Evolutionary conservation across 2,329 filamentous ascomycete genomes (phyloP).

Genomic region (Cladosporium cucumerinum): DNA sequence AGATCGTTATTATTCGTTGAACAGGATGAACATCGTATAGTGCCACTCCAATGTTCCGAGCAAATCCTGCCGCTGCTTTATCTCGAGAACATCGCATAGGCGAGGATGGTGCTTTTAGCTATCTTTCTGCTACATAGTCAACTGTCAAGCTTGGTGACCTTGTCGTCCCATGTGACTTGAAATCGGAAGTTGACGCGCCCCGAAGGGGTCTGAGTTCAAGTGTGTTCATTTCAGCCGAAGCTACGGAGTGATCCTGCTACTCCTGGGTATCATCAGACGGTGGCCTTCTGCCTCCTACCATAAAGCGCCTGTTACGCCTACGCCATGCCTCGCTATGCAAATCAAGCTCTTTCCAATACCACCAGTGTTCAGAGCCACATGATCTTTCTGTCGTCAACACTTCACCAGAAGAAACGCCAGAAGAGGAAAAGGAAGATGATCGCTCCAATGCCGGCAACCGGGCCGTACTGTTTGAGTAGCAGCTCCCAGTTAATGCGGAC

Average conservation of each 20-base stretch:
- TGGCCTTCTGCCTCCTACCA: constrained; percentile 18
- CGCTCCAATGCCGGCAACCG: constrained; percentile 75
- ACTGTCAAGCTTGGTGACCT: not conserved
- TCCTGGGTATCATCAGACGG: constrained; percentile 27
- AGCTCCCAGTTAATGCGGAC: constrained; percentile 98
- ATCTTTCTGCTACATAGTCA: constrained; percentile 20
- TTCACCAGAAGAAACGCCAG: constrained; percentile 91
- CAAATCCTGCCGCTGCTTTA: not conserved
- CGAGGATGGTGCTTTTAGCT: constrained; percentile 22
- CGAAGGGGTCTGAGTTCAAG: constrained; percentile 8
- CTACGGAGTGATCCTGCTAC: constrained; percentile 19
- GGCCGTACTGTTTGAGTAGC: constrained; percentile 92
- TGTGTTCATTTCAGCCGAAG: constrained; percentile 10
- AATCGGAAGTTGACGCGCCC: not conserved
- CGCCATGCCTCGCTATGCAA: constrained; percentile 27
- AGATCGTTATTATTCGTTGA: not conserved
- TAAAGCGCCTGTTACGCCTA: constrained; percentile 19
- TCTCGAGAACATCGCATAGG: not conserved
- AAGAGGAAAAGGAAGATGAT: constrained; percentile 84
- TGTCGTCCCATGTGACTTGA: not conserved
- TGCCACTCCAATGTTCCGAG: not conserved
- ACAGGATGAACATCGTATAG: not conserved
- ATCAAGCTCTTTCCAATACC: constrained; percentile 16
- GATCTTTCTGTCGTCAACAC: not conserved
- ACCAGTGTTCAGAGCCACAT: not conserved